Evolutionary conservation across 2,329 filamentous ascomycete species (phyloP), one percentile per base, ranked within the genome.

Genomic region (Microsporum canis): DNA sequence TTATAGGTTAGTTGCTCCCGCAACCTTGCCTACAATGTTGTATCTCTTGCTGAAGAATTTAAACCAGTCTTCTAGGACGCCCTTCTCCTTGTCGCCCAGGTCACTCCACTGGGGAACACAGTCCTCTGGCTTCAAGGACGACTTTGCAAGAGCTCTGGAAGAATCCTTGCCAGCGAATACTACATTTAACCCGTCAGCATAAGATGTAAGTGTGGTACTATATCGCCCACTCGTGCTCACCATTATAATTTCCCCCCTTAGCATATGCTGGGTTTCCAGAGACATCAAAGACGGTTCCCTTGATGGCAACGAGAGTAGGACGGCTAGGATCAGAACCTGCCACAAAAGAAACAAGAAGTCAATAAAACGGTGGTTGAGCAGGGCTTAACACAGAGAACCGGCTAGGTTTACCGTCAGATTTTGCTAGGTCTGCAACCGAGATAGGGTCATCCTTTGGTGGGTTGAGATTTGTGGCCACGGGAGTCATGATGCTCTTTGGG

Each of bases 21-120:
- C 66, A 6, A 78, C 75, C 68, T 76, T 77, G 49, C 77, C 77
- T 45, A 78, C 76, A 59, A 97, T 83, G 69, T 96, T 97, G 78
- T 99, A 99, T 62, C 94, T 82, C 79, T 97, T 99, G 67, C 88
- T 89, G 76, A 99, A 99, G 77, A 95, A 99, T 1, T 88, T 95
- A 65, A 87, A 84, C 94, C 94, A 99, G 73, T 99, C 94, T 60
- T 92, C 82, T 63, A 99, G 77, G 2, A 88, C 86, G 31, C 83
- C 84, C 78, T 94, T 89, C 73, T 96, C 86, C 75, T 94, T 91
- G 27, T 95, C 91, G 12, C 81, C 79, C 58, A 99, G 79, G 69
- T 91, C 88, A 62, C 87, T 80, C 88, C 89, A 97, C 58, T 96
- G 87, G 1, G 94, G 78, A 36, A 78, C 78, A 65, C 89, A 92